phyloP scores from a whole-genome alignment of 129 eudicot genomes.

The Tagetes erecta region DNA sequence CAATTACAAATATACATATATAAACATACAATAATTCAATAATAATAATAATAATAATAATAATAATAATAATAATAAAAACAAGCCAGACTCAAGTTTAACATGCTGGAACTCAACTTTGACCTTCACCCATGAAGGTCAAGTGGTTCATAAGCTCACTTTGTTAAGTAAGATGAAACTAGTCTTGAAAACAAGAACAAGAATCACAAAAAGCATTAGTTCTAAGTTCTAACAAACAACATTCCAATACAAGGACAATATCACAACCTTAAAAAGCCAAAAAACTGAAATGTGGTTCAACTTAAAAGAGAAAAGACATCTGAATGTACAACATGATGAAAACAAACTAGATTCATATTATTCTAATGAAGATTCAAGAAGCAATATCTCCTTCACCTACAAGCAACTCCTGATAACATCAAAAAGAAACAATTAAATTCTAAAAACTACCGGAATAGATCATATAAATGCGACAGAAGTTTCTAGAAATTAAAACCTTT shows the following conservation, averaged over 20 bases:
- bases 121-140: no score
- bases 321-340: constrained; percentile 23
- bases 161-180: background rate
- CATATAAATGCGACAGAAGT: background rate
- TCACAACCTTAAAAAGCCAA: background rate
- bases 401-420: constrained; percentile 50
- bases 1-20: no score
- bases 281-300: background rate
- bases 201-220: background rate
- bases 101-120: no score
- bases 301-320: background rate
- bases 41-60: no score
- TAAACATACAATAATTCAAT: no score
- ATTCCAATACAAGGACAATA: constrained; percentile 2
- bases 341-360: constrained; percentile 8
- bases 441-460: background rate
- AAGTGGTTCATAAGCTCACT: background rate
- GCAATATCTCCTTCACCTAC: constrained; percentile 44
- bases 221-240: constrained; percentile 14
- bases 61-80: no score
- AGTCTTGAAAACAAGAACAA: background rate
- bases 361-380: constrained; percentile 22
- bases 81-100: no score
- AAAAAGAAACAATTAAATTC: background rate
- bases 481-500: constrained; percentile 40